Evolutionary conservation across 331 rosid genomes (phyloP).

Genomic region (Dryas integrifolia): DNA sequence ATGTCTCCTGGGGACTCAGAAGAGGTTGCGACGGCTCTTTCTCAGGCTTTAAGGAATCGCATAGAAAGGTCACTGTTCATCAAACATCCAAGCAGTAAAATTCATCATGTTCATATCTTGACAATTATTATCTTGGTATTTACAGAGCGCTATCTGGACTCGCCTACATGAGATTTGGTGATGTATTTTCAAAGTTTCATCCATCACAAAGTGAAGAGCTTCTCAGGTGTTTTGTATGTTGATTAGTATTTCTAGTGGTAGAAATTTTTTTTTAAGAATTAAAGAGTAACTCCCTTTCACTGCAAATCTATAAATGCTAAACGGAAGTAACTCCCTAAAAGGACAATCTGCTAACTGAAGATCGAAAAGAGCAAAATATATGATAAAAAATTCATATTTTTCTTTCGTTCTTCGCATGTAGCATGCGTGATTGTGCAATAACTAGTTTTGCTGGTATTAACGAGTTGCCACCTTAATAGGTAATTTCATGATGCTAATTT

Average conservation of each 20-base stretch:
- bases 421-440: background rate
- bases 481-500: slow-evolving; percentile 5
- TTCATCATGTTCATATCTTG: slow-evolving; percentile 30
- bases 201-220: slow-evolving; percentile 71
- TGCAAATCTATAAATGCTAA: no score
- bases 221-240: slow-evolving; percentile 55
- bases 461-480: background rate
- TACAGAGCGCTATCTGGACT: slow-evolving; percentile 70
- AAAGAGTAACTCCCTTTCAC: background rate
- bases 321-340: background rate
- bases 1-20: slow-evolving; percentile 95
- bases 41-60: slow-evolving; percentile 86
- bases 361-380: background rate
- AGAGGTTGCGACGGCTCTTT: slow-evolving; percentile 92
- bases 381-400: background rate
- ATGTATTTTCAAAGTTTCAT: slow-evolving; percentile 78
- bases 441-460: background rate
- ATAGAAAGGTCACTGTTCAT: slow-evolving; percentile 64
- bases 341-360: background rate
- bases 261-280: background rate
- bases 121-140: slow-evolving; percentile 33
- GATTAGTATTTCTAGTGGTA: background rate
- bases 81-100: slow-evolving; percentile 20
- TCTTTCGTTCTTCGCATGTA: background rate
- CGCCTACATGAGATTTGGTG: slow-evolving; percentile 89